A percentile compares a stretch with the other conserved stretches of the same genome.
Conservation (phyloP, 2,329 filamentous ascomycete species). For the Domatiomyces globalis region DNA sequence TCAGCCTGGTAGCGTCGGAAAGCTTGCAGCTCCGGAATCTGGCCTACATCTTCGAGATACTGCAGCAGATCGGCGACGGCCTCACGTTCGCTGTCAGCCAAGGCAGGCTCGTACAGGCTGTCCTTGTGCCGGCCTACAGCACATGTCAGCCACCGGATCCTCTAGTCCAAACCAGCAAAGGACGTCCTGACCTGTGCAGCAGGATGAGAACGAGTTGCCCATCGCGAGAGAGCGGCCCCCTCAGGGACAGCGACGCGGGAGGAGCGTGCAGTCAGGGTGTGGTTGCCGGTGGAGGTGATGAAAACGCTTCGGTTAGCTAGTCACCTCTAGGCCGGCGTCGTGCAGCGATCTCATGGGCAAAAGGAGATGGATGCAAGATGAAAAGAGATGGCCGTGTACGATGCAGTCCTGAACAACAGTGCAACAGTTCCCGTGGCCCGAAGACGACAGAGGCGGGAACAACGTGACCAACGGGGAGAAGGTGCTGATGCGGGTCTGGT, state of each 20-base stretch:
- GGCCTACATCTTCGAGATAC: constrained; percentile 84
- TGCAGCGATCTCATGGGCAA: not conserved
- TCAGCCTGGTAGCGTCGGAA: not conserved
- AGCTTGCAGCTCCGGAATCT: not conserved
- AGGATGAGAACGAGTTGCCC: constrained; percentile 19
- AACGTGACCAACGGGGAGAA: not conserved
- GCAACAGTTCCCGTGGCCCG: not conserved
- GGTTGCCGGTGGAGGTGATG: not conserved
- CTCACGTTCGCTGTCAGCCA: constrained; percentile 92
- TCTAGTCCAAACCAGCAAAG: not conserved
- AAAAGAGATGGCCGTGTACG: not conserved
- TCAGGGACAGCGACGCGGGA: constrained; percentile 3
- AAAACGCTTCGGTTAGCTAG: not conserved
- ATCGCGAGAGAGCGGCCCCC: constrained; percentile 15
- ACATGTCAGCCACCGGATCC: constrained; percentile 3
- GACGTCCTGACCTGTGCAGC: constrained; percentile 16
- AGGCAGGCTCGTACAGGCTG: constrained; percentile 68
- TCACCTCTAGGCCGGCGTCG: not conserved
- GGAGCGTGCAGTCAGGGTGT: not conserved
- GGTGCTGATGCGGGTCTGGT: not conserved
- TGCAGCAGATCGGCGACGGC: constrained; percentile 89
- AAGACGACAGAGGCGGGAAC: not conserved
- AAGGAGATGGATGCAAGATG: not conserved
- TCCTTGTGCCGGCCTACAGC: constrained; percentile 57
- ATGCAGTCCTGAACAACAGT: not conserved